A percentile compares a stretch with the other conserved stretches of the same genome.
These are phyloP conservation scores for Yamadazyma endophytica DNA, from an alignment of 805 yeast species.

Conservation along the genomic window DNA sequence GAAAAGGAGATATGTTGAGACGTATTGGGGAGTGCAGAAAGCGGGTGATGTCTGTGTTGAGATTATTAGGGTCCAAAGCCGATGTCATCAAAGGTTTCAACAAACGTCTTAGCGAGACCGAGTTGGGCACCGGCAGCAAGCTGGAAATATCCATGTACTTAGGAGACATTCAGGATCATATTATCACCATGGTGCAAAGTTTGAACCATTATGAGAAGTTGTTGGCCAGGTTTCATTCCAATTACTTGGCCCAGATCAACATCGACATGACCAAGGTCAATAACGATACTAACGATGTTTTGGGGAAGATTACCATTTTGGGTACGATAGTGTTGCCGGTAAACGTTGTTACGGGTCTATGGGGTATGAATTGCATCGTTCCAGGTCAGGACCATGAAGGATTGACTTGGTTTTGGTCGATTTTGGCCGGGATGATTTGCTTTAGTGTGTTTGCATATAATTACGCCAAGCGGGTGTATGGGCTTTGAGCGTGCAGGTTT, in stretches of 20 bases:
- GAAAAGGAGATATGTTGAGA: constrained; percentile 91
- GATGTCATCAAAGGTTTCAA: constrained; percentile 97
- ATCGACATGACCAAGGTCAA: constrained; percentile 97
- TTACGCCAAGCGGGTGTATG: constrained; percentile 38
- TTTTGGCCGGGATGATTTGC: constrained; percentile 28
- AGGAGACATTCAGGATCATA: constrained; percentile 97
- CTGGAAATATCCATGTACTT: constrained; percentile 86
- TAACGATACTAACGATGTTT: constrained; percentile 93
- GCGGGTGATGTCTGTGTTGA: constrained; percentile 83
- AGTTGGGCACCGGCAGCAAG: constrained; percentile 37
- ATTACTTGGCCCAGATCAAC: constrained; percentile 93
- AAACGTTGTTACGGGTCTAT: constrained; percentile 91
- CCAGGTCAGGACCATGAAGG: constrained; percentile 73
- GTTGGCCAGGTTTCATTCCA: constrained; percentile 91
- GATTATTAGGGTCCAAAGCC: constrained; percentile 87
- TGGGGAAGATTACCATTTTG: constrained; percentile 86
- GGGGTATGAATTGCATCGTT: constrained; percentile 98
- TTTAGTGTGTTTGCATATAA: constrained; percentile 36
- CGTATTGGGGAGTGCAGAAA: constrained; percentile 94
- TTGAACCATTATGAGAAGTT: constrained; percentile 92
- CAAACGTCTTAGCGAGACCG: constrained; percentile 62
- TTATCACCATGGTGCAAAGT: constrained; percentile 94
- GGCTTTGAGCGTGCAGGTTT: no score
- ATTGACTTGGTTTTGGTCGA: constrained; percentile 39
- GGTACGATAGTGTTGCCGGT: constrained; percentile 95